phyloP scores from a whole-genome alignment of 495 filamentous ascomycete genomes.

The Neurospora sublineolata region DNA sequence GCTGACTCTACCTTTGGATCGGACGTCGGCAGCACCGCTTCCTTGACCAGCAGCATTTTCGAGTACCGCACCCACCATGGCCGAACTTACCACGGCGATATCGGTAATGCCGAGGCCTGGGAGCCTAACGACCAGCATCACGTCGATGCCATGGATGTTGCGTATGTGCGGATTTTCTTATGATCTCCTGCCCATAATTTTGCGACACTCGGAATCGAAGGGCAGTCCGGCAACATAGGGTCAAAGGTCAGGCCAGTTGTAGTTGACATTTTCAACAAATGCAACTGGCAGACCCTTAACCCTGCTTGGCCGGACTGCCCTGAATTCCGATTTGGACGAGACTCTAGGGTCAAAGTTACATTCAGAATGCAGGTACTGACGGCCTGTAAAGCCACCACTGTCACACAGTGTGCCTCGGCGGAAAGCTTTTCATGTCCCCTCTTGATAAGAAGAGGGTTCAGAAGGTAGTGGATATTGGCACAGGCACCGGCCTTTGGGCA shows the following conservation, averaged over 20 bases:
- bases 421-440: conserved; percentile 44
- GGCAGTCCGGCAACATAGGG: not conserved
- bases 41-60: conserved; percentile 33
- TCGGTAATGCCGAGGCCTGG: conserved; percentile 4
- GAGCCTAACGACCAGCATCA: conserved; percentile 17
- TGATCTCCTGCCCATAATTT: not conserved
- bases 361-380: not conserved
- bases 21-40: conserved; percentile 20
- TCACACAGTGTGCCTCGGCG: conserved; percentile 30
- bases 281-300: not conserved
- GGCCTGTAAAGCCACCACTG: conserved; percentile 14
- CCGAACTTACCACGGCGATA: conserved; percentile 26
- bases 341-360: not conserved
- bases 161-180: not conserved
- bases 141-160: conserved; percentile 15
- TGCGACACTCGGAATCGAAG: not conserved
- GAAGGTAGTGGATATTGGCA: conserved; percentile 28
- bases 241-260: not conserved
- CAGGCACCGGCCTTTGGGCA: conserved; percentile 33
- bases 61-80: conserved; percentile 34
- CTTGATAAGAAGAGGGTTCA: conserved; percentile 18
- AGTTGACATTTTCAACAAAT: too few species aligned
- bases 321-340: not conserved
- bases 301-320: not conserved
- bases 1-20: not conserved